Base-by-base conservation (phyloP, 257 asterid genomes). In the Solanum verrucosum region DNA sequence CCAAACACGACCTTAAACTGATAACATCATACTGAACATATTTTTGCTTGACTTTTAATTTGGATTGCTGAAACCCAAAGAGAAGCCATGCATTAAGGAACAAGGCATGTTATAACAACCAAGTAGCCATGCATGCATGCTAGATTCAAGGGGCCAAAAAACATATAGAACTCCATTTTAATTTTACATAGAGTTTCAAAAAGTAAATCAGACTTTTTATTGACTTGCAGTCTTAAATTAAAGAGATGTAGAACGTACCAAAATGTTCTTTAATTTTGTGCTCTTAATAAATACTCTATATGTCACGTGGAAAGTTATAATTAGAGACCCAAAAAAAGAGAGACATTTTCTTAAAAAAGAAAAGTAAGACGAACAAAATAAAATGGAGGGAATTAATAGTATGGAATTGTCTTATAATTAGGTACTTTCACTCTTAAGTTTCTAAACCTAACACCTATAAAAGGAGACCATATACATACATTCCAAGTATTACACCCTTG, bases 41-140 rank as follows among this genome's bases (percentile, higher is more conserved):
- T 29, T 46, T 5, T 46, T 60, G 27, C 15, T 81, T 46, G 85
- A 29, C 42, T 81, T 81, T 46, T 34, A 34, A 34, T 34, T 34
- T 81, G 16, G 85, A 21, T 10, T 38, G 56, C 16, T 38, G 23
- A 77, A 46, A 49, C 70, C 40, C 85, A 16, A 81, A 29, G 85
- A 46, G 85, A 12, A 27, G 44, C 70, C 68, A 27, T 49, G 70
- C 70, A 46, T 81, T 81, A 21, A 46, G 85, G 70, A 81, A 46
- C 85, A 81, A 81, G 85, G 20, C 27, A 44, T 23, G 34, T 35
- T 79, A 70, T 67, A n/a, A 87, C 13, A 74, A 4, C 88, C 35
- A 21, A 25, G 40, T 7, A 67, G 49, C 29, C 87, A 92, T 92
- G 94, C 63, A 79, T 79, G 85, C 68, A 27, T 46, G 85, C 85